phyloP scores from a whole-genome alignment of 352 stramenopile species.

The Ochromonadaceae sp. region DNA sequence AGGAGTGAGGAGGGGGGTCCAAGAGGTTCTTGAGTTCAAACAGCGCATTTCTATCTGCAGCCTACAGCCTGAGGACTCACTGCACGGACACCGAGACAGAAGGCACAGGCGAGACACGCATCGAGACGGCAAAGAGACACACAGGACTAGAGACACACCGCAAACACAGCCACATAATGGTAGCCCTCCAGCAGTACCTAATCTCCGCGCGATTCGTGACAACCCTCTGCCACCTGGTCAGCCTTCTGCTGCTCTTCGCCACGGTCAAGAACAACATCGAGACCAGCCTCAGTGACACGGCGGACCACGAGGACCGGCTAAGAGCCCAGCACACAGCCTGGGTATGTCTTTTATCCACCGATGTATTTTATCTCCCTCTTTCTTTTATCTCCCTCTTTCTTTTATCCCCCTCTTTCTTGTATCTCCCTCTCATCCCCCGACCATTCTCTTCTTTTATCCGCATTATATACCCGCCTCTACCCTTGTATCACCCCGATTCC shows the following conservation, averaged over 20 bases:
- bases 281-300: neutral
- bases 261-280: conserved; percentile 9
- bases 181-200: neutral
- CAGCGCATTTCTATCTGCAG: too few relatives aligned
- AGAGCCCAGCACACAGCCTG: neutral
- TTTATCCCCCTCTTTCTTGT: neutral
- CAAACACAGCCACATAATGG: too few relatives aligned
- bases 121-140: too few relatives aligned
- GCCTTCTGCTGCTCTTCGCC: neutral
- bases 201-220: conserved; percentile 4
- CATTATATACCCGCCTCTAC: too few relatives aligned
- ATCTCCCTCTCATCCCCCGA: too few relatives aligned
- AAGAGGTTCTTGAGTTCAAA: too few relatives aligned
- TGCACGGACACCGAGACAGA: too few relatives aligned
- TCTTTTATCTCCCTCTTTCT: neutral
- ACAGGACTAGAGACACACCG: too few relatives aligned
- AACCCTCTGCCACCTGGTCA: neutral
- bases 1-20: too few relatives aligned
- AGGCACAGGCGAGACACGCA: too few relatives aligned
- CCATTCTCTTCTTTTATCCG: neutral
- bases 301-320: neutral
- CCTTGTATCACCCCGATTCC: too few relatives aligned
- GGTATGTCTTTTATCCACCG: neutral
- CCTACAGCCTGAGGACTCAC: too few relatives aligned
- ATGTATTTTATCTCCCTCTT: neutral